These are phyloP conservation scores for Phytophthora chlamydospora DNA, from an alignment of 352 stramenopile species.

Conservation along the genomic window DNA sequence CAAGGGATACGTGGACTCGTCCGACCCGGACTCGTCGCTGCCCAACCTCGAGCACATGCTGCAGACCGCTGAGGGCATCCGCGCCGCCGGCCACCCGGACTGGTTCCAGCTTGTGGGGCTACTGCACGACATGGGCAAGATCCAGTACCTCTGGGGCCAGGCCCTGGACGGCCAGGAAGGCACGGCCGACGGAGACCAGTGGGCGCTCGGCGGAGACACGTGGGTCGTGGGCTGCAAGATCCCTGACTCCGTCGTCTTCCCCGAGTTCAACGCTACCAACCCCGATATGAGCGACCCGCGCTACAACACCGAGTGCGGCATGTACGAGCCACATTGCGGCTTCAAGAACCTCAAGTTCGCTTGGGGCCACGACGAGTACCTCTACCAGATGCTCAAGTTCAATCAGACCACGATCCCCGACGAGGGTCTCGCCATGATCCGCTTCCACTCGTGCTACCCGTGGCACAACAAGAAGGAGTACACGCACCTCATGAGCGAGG, in stretches of 20 bases:
- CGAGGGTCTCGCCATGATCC: slow-evolving; percentile 93
- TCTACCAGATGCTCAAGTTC: slow-evolving; percentile 94
- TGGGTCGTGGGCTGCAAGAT: slow-evolving; percentile 93
- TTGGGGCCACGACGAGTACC: slow-evolving; percentile 94
- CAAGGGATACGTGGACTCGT: slow-evolving; percentile 93
- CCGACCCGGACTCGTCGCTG: slow-evolving; percentile 90
- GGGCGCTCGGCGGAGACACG: slow-evolving; percentile 93
- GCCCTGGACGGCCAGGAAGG: slow-evolving; percentile 88
- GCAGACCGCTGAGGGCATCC: slow-evolving; percentile 94
- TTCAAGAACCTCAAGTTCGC: slow-evolving; percentile 91
- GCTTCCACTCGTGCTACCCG: slow-evolving; percentile 94
- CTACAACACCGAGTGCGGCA: slow-evolving; percentile 89
- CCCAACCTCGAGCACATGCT: slow-evolving; percentile 94
- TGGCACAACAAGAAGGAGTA: slow-evolving; percentile 95
- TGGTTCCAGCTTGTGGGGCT: slow-evolving; percentile 93
- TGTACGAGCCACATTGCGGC: slow-evolving; percentile 91
- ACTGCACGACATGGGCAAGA: slow-evolving; percentile 95
- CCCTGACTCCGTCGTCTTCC: slow-evolving; percentile 89
- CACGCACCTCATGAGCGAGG: slow-evolving; percentile 84
- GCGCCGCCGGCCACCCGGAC: slow-evolving; percentile 87
- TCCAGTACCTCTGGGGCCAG: slow-evolving; percentile 93
- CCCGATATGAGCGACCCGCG: slow-evolving; percentile 86
- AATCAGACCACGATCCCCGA: slow-evolving; percentile 89
- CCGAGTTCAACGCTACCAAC: slow-evolving; percentile 91
- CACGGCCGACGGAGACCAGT: slow-evolving; percentile 88